These are phyloP conservation scores for Gautieria morchelliformis DNA, from an alignment of 768 basidiomycete species.

Conservation along the genomic window DNA sequence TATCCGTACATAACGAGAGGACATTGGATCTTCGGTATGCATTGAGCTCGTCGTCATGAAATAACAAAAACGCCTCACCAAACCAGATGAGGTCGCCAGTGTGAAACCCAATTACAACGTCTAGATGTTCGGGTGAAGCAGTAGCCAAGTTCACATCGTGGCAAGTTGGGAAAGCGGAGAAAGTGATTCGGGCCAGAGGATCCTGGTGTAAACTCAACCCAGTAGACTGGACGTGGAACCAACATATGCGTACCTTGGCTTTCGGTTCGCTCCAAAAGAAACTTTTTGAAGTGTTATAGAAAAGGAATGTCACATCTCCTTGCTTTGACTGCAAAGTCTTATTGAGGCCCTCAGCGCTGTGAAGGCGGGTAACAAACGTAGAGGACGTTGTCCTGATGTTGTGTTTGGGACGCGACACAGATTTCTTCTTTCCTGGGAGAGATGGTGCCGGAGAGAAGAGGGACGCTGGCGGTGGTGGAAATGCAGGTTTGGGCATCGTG, in stretches of 20 bases:
- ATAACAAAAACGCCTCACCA: conserved; percentile 38
- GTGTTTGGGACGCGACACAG: conserved; percentile 68
- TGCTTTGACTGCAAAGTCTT: conserved; percentile 66
- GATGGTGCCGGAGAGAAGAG: conserved; percentile 50
- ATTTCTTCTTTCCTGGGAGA: conserved; percentile 51
- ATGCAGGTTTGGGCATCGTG: not conserved
- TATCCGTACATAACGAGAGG: conserved; percentile 71
- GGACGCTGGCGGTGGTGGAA: conserved; percentile 32
- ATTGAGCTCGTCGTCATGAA: conserved; percentile 5
- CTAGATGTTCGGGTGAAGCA: conserved; percentile 67
- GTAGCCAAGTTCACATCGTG: conserved; percentile 80
- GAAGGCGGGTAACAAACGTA: conserved; percentile 83
- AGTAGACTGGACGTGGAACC: not conserved
- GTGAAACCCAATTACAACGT: conserved; percentile 84
- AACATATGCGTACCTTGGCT: conserved; percentile 51
- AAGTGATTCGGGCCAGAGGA: conserved; percentile 74
- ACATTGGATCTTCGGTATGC: conserved; percentile 54
- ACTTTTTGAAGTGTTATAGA: conserved; percentile 80
- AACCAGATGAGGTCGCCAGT: conserved; percentile 97
- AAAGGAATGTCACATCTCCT: conserved; percentile 78
- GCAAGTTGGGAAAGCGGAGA: conserved; percentile 82
- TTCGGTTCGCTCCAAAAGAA: conserved; percentile 83
- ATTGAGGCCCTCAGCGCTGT: conserved; percentile 67
- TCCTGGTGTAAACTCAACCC: conserved; percentile 44
- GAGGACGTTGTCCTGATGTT: conserved; percentile 87